Percentiles rank a stretch among this genome's conserved stretches.
Evolutionary conservation across 148 eudicot genomes (phyloP).

Genomic region (Camellia granthamiana): DNA sequence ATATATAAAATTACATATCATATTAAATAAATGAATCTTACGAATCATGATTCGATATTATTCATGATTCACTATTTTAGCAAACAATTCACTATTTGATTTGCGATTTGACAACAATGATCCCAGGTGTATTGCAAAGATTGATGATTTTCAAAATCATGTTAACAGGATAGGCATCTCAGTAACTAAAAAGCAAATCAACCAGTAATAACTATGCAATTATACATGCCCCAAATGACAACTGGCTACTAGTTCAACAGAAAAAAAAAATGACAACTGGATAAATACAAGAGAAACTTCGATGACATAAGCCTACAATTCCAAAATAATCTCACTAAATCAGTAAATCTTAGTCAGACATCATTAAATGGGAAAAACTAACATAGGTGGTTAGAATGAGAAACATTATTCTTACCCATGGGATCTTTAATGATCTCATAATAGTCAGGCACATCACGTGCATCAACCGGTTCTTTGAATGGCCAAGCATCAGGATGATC

Average conservation of each 20-base stretch:
- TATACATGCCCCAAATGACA: background rate
- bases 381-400: background rate
- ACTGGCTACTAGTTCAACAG: background rate
- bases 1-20: too few relatives aligned
- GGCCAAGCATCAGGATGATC: constrained; percentile 99
- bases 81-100: too few relatives aligned
- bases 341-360: background rate
- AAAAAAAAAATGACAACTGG: background rate
- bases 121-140: background rate
- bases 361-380: background rate
- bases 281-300: background rate
- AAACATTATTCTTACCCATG: constrained; percentile 53
- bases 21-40: too few relatives aligned
- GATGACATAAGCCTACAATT: background rate
- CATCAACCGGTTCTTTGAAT: constrained; percentile 92
- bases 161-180: background rate
- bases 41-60: too few relatives aligned
- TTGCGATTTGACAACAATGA: too few relatives aligned
- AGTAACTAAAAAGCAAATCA: background rate
- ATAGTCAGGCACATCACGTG: constrained; percentile 92
- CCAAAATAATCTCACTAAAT: background rate
- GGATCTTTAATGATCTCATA: constrained; percentile 94
- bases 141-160: background rate
- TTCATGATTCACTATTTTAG: too few relatives aligned
- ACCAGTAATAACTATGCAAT: background rate